These are phyloP conservation scores for Puccinia novopanici DNA, from an alignment of 1,284 basidiomycete species.

Conservation along the genomic window DNA sequence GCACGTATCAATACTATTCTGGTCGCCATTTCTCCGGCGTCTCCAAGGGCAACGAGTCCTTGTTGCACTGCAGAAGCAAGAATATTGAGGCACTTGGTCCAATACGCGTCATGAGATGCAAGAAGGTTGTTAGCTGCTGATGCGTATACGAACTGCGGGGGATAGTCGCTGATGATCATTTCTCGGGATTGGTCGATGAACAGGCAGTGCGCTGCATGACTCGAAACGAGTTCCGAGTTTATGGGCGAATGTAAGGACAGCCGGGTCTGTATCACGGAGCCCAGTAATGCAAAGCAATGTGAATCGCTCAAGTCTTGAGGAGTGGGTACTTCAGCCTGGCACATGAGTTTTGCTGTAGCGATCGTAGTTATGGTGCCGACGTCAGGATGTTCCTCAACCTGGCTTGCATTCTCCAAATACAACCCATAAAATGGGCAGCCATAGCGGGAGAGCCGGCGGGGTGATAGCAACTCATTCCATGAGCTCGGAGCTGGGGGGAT, in stretches of 20 bases:
- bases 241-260: neutral
- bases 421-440: constrained; percentile 24
- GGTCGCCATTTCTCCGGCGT: neutral
- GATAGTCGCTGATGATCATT: neutral
- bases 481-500: neutral
- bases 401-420: neutral
- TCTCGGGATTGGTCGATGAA: neutral
- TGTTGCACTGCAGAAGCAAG: neutral
- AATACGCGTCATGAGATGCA: neutral
- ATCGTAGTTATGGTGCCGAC: neutral
- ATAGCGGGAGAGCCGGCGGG: constrained; percentile 2
- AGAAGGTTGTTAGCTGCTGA: neutral
- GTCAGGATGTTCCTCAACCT: neutral
- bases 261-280: neutral
- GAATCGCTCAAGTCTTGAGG: neutral
- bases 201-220: neutral
- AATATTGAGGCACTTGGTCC: neutral
- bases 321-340: neutral
- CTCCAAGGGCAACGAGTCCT: neutral
- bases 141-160: neutral
- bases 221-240: constrained; percentile 1
- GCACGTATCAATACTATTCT: neutral
- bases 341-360: neutral
- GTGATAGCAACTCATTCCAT: constrained; percentile 7
- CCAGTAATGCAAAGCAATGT: neutral